Base-by-base conservation (phyloP, 768 basidiomycete genomes). In the Lentinus brumalis region DNA sequence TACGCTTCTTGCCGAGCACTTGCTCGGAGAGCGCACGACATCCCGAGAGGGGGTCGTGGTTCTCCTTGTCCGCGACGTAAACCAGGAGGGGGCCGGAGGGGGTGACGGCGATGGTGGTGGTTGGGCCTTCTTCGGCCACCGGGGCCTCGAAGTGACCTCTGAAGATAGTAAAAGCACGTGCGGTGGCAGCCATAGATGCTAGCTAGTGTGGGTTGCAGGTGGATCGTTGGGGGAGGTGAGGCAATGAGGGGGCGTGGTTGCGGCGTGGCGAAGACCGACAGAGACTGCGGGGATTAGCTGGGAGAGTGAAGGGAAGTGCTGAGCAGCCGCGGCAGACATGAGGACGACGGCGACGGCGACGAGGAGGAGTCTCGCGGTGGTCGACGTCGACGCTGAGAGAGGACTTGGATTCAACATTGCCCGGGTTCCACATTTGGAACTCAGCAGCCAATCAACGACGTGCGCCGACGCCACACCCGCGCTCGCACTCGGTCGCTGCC, bases 41-140 rank as follows among this genome's bases (percentile, higher is more conserved):
- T 6, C 91, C 91, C 3, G 91, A 92, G 66, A 87, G 63, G 47
- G 91, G 91, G 71, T 92, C 81, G 45, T 86, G 77, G 70, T 92
- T 92, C 75, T 92, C 91, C 79, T 92, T 92, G 77, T 91, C 88
- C 42, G 71, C 67, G 32, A 65, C 51, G 16, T 69, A 68, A 40
- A 67, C 55, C n/a, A 64, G 41, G 73, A 75, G 56, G 38, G 59
- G 62, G 56, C 60, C 61, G 61, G 59, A 71, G 51, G 52, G 71
- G 52, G 65, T 56, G 0, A 60, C 52, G 16, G 54, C 55, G 39
- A 56, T 54, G 14, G 61, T 53, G 61, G 52, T 59, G 66, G 61
- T 57, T 16, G 35, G 32, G 15, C 12, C 44, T 46, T 60, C 53
- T 7, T n/a, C 75, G 16, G 70, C 58, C 21, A 45, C 29, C 16